These are phyloP conservation scores for Apiospora koreana DNA, from an alignment of 2,329 filamentous ascomycete genomes.

Conservation along the genomic window DNA sequence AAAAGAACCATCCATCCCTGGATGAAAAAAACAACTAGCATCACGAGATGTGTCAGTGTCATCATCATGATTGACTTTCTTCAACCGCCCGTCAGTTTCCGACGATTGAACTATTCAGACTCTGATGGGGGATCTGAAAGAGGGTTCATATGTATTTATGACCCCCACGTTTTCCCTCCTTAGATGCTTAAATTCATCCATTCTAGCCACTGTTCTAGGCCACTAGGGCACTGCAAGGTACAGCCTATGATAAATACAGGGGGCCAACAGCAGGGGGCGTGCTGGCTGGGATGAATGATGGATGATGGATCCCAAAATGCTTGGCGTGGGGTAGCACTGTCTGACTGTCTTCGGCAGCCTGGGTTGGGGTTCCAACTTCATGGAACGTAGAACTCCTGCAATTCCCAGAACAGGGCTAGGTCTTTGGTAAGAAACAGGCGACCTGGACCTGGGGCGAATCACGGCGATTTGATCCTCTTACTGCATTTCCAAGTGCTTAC, in stretches of 20 bases:
- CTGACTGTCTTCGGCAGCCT: neutral
- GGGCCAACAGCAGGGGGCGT: neutral
- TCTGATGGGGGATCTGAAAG: neutral
- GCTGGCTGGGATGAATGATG: neutral
- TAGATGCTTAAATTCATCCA: too few species aligned
- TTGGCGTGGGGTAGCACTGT: neutral
- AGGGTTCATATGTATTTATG: neutral
- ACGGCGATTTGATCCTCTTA: neutral
- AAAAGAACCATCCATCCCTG: too few species aligned
- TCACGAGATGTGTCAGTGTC: neutral
- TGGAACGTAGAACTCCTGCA: neutral
- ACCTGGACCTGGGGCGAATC: neutral
- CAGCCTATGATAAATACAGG: neutral
- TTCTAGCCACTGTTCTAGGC: neutral
- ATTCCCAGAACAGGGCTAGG: neutral
- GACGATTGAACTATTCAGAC: neutral
- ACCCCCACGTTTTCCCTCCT: conserved; percentile 3
- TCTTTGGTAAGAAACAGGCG: neutral
- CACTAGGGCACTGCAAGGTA: neutral
- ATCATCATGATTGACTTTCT: neutral
- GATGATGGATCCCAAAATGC: neutral
- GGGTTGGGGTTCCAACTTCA: conserved; percentile 2
- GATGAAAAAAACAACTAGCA: neutral
- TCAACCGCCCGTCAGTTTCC: neutral
- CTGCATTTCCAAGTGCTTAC: neutral